Conservation (phyloP, 2,329 filamentous ascomycete genomes). For the Fusarium austroafricanum region DNA sequence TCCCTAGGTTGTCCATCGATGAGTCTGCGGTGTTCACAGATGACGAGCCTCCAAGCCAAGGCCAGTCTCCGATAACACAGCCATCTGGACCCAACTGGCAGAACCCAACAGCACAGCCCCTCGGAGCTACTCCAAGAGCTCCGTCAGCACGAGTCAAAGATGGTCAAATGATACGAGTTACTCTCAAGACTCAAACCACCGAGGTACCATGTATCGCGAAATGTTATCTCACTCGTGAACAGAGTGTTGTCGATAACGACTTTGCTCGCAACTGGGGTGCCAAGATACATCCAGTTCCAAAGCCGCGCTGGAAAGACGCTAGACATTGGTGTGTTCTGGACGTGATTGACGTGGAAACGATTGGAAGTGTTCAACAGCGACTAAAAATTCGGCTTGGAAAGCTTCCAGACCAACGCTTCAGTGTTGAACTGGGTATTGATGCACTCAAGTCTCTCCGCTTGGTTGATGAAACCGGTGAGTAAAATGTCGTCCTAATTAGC, state of each 20-base stretch:
- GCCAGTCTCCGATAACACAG: conserved; percentile 27
- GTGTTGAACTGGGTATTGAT: conserved; percentile 26
- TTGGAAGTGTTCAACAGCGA: conserved; percentile 17
- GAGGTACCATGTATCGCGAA: conserved; percentile 34
- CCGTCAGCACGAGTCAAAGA: conserved; percentile 30
- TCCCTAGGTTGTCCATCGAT: conserved; percentile 5
- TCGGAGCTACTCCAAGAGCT: not conserved
- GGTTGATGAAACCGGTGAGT: conserved; percentile 28
- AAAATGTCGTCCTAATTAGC: not conserved
- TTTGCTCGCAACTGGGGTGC: conserved; percentile 23
- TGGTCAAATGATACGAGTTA: conserved; percentile 33
- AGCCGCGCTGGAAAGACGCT: conserved; percentile 17
- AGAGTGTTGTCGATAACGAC: conserved; percentile 26
- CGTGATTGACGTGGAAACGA: conserved; percentile 34
- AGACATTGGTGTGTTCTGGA: conserved; percentile 26
- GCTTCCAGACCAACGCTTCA: conserved; percentile 16
- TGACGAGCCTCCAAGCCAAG: conserved; percentile 19
- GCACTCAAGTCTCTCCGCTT: conserved; percentile 27
- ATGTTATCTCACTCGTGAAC: conserved; percentile 18
- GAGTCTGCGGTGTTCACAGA: conserved; percentile 13
- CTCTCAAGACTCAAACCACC: conserved; percentile 22
- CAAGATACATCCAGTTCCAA: conserved; percentile 18
- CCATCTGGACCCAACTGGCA: conserved; percentile 10
- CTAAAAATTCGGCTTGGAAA: conserved; percentile 27
- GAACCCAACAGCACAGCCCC: conserved; percentile 13